Evolutionary conservation across 768 basidiomycete species (phyloP).

Genomic region (Myochromella boudieri): DNA sequence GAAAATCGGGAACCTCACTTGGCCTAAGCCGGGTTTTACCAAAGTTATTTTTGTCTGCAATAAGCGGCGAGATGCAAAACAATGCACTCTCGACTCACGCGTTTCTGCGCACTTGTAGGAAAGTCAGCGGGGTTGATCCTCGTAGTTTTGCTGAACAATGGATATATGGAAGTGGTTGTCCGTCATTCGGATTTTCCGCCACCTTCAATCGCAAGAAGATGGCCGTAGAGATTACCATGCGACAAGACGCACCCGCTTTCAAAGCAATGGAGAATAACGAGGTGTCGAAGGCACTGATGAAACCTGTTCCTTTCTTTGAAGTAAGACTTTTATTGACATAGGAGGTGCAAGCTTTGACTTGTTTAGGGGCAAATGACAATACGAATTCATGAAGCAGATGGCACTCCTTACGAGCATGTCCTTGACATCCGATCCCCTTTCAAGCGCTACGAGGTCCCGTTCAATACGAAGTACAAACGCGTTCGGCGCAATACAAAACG

Average conservation of each 20-base stretch:
- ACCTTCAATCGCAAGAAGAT: slow-evolving; percentile 97
- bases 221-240: slow-evolving; percentile 95
- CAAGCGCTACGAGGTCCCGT: slow-evolving; percentile 97
- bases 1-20: slow-evolving; percentile 93
- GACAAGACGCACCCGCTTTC: slow-evolving; percentile 82
- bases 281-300: slow-evolving; percentile 60
- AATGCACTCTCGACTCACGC: slow-evolving; percentile 87
- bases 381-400: slow-evolving; percentile 98
- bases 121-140: slow-evolving; percentile 89
- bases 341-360: slow-evolving; percentile 1
- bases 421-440: slow-evolving; percentile 83
- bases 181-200: slow-evolving; percentile 85
- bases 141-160: slow-evolving; percentile 96
- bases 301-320: slow-evolving; percentile 90
- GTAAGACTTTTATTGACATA: slow-evolving; percentile 34
- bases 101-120: slow-evolving; percentile 90
- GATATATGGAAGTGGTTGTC: slow-evolving; percentile 98
- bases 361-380: slow-evolving; percentile 94
- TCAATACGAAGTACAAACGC: slow-evolving; percentile 98
- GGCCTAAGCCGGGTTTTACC: slow-evolving; percentile 94
- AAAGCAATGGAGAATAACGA: slow-evolving; percentile 71
- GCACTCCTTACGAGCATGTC: slow-evolving; percentile 98
- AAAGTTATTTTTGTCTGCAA: slow-evolving; percentile 90
- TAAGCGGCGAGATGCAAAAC: slow-evolving; percentile 85
- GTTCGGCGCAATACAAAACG: slow-evolving; percentile 94